Evolutionary conservation across 2,329 filamentous ascomycete species (phyloP), one percentile per base, ranked within the genome.

Genomic region (Arachnomyces sp.): DNA sequence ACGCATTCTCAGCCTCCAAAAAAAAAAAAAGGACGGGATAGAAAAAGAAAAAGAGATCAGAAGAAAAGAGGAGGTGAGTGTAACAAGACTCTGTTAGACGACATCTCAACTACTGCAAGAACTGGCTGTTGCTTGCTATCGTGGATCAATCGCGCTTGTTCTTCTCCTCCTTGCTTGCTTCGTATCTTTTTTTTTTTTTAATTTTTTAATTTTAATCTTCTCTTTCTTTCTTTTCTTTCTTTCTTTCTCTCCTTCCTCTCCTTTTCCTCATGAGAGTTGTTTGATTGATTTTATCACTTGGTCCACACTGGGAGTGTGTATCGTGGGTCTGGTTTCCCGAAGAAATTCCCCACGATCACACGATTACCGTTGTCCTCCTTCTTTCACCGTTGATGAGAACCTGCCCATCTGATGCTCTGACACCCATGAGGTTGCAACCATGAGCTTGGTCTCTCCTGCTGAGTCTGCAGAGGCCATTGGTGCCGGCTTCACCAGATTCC

Each of bases 401-500:
- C 28, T 28, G 12, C 33, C 30, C 15, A n/a, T 34, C 14, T 25
- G 36, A 30, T 31, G 33, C 8, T 13, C 9, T 32, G 15, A 14
- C 13, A 11, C 11, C 49, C 44, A 44, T 50, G 42, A 51, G 35
- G 38, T 34, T 36, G 43, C 45, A 51, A 39, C 39, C 33, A 39
- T 51, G 45, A 55, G 58, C 47, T 58, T 71, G 48, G 52, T 63
- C 42, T 54, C 56, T 39, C 55, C 67, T 46, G 68, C 72, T 52
- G 62, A 66, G 50, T 64, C 66, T 41, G 70, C 72, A 45, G 70
- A 77, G 52, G 71, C 76, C 36, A 67, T 72, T 47, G 73, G 72
- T 37, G 62, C 66, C 38, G 69, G 66, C 42, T 66, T 80, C 44
- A 62, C 63, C 44, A 52, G 59, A 31, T 75, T 78, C 54, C 60